phyloP scores from a whole-genome alignment of 805 yeast genomes.

The Kodamaea nitidulidarum region DNA sequence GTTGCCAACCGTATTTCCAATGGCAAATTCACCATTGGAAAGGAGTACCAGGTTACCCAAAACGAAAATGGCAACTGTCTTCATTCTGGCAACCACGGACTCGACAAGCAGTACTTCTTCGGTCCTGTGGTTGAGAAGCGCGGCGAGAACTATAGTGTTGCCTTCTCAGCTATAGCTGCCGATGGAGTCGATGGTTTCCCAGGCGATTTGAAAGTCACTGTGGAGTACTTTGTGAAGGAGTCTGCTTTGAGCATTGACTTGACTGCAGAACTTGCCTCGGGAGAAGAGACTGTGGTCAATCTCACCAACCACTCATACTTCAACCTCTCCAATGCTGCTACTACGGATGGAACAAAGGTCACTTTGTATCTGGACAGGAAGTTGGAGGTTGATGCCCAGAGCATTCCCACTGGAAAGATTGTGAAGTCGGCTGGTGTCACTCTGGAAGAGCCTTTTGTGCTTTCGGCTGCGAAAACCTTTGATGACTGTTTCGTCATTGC shows the following conservation, averaged over 20 bases:
- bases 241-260: conserved; percentile 47
- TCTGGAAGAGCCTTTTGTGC: conserved; percentile 33
- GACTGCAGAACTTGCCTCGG: conserved; percentile 33
- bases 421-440: conserved; percentile 1
- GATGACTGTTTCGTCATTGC: conserved; percentile 50
- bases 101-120: conserved; percentile 45
- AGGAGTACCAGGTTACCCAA: conserved; percentile 35
- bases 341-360: conserved; percentile 30
- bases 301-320: conserved; percentile 64
- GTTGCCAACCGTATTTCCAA: conserved; percentile 55
- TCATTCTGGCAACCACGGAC: conserved; percentile 55
- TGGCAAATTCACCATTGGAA: conserved; percentile 39
- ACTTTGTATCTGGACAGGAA: conserved; percentile 35
- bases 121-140: conserved; percentile 49
- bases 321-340: conserved; percentile 36
- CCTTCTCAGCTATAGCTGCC: conserved; percentile 40
- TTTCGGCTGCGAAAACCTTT: conserved; percentile 22
- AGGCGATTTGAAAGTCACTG: conserved; percentile 46
- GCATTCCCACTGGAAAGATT: conserved; percentile 35
- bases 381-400: conserved; percentile 39
- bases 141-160: conserved; percentile 27
- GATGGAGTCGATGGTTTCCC: conserved; percentile 59
- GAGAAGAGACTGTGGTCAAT: conserved; percentile 47
- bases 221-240: conserved; percentile 42
- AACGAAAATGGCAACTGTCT: conserved; percentile 43